These are phyloP conservation scores for Sporothrix globosa DNA, from an alignment of 2,329 filamentous ascomycete genomes.

Conservation along the genomic window DNA sequence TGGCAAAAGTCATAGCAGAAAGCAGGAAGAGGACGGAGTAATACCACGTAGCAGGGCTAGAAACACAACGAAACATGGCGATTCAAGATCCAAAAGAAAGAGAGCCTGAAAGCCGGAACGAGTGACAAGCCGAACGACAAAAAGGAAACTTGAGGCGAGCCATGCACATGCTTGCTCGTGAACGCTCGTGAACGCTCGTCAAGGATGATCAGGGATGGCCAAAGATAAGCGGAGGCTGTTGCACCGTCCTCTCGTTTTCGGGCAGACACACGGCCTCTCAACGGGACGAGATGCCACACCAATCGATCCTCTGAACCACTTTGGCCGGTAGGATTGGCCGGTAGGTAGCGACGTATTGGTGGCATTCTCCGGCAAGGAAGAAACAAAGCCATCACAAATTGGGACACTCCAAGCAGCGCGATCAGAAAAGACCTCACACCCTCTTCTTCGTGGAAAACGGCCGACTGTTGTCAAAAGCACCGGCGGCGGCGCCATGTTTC, in stretches of 20 bases:
- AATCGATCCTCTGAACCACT: background rate
- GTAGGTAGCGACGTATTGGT: background rate
- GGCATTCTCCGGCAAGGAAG: slow-evolving; percentile 18
- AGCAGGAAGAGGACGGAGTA: background rate
- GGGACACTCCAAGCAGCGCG: background rate
- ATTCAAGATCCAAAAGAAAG: background rate
- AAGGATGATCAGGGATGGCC: no score
- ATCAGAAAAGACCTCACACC: slow-evolving; percentile 20
- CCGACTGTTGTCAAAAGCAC: background rate
- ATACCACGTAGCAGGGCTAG: background rate
- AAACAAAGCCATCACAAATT: slow-evolving; percentile 8
- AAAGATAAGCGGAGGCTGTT: slow-evolving; percentile 4
- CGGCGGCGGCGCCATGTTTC: background rate
- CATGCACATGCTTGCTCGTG: background rate
- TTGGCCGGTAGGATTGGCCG: background rate
- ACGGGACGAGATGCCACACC: background rate
- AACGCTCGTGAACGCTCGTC: slow-evolving; percentile 1
- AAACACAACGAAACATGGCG: background rate
- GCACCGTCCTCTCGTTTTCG: background rate
- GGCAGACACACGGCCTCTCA: background rate
- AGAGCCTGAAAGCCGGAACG: slow-evolving; percentile 8
- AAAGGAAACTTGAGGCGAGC: slow-evolving; percentile 3
- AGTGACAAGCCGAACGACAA: background rate
- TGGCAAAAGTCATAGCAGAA: background rate
- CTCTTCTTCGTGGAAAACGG: background rate